Conservation (phyloP, 2,329 filamentous ascomycete species). For the Ploettnerulaceae sp. region DNA sequence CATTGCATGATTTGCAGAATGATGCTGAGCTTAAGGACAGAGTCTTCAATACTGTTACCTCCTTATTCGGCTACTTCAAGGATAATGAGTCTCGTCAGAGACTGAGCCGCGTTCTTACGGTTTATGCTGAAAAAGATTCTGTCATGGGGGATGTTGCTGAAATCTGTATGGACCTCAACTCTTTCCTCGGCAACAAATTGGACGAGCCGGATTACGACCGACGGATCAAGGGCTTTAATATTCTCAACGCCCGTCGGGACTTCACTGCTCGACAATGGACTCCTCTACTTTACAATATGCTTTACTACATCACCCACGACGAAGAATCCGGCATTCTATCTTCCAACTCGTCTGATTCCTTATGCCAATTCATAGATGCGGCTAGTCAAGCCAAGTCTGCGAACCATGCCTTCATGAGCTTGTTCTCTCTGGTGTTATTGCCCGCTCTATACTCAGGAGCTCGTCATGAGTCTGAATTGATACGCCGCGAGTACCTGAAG, state of each 20-base stretch:
- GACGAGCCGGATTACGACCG: slow-evolving; percentile 86
- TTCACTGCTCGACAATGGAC: slow-evolving; percentile 75
- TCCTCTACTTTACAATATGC: slow-evolving; percentile 81
- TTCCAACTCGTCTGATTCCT: slow-evolving; percentile 71
- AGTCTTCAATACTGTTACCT: slow-evolving; percentile 70
- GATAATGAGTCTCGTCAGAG: slow-evolving; percentile 72
- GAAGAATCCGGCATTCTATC: slow-evolving; percentile 83
- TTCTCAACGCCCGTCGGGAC: slow-evolving; percentile 61
- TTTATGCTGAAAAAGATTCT: slow-evolving; percentile 61
- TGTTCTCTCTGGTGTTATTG: slow-evolving; percentile 63
- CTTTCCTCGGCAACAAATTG: slow-evolving; percentile 65
- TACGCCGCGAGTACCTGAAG: slow-evolving; percentile 75
- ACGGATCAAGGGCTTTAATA: slow-evolving; percentile 70
- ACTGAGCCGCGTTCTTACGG: slow-evolving; percentile 66
- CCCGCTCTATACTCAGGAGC: slow-evolving; percentile 73
- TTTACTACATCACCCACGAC: slow-evolving; percentile 79
- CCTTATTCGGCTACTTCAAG: slow-evolving; percentile 86
- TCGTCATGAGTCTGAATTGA: slow-evolving; percentile 74
- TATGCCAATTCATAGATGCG: slow-evolving; percentile 73
- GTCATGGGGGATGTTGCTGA: slow-evolving; percentile 58
- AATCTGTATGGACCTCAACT: slow-evolving; percentile 76
- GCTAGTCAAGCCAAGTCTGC: slow-evolving; percentile 43
- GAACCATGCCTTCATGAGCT: slow-evolving; percentile 47
- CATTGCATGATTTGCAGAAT: slow-evolving; percentile 53
- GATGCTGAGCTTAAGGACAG: slow-evolving; percentile 54